These are phyloP conservation scores for Ustilago tritici DNA, from an alignment of 1,284 basidiomycete genomes.

Conservation along the genomic window DNA sequence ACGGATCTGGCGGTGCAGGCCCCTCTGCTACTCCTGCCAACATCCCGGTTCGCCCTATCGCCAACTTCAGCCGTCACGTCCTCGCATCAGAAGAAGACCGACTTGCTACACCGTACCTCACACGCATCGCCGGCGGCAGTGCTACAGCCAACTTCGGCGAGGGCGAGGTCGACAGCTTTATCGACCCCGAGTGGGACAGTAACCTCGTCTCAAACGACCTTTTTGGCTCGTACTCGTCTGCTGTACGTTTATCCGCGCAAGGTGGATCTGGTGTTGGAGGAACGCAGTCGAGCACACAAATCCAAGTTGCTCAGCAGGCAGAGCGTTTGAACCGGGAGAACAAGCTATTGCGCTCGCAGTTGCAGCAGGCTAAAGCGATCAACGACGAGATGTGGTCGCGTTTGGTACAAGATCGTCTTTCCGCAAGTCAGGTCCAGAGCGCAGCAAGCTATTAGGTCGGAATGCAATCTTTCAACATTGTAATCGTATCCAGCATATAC, in stretches of 20 bases:
- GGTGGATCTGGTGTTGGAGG: slow-evolving; percentile 1
- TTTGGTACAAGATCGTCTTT: slow-evolving; percentile 44
- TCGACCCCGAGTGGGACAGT: slow-evolving; percentile 48
- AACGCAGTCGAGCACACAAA: slow-evolving; percentile 1
- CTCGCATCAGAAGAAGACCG: slow-evolving; percentile 39
- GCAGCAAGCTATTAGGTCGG: slow-evolving; percentile 11
- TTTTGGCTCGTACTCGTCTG: neutral
- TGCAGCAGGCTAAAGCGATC: slow-evolving; percentile 58
- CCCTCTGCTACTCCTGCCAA: slow-evolving; percentile 14
- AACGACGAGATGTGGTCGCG: slow-evolving; percentile 63
- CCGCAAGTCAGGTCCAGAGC: slow-evolving; percentile 18
- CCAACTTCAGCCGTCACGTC: slow-evolving; percentile 39
- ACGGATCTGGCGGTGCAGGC: slow-evolving; percentile 19
- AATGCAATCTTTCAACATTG: slow-evolving; percentile 4
- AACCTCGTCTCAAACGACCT: slow-evolving; percentile 27
- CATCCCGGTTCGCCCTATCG: slow-evolving; percentile 39
- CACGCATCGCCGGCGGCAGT: slow-evolving; percentile 26
- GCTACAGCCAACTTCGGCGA: slow-evolving; percentile 15
- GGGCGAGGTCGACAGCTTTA: slow-evolving; percentile 21
- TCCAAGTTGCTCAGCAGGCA: slow-evolving; percentile 8
- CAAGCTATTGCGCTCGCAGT: slow-evolving; percentile 45
- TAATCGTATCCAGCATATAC: neutral
- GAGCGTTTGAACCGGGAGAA: slow-evolving; percentile 32
- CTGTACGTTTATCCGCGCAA: neutral
- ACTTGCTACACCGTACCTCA: slow-evolving; percentile 28